Base-by-base conservation (phyloP, 2,329 filamentous ascomycete species). In the Ophiocordyceps camponoti-leonardi region DNA sequence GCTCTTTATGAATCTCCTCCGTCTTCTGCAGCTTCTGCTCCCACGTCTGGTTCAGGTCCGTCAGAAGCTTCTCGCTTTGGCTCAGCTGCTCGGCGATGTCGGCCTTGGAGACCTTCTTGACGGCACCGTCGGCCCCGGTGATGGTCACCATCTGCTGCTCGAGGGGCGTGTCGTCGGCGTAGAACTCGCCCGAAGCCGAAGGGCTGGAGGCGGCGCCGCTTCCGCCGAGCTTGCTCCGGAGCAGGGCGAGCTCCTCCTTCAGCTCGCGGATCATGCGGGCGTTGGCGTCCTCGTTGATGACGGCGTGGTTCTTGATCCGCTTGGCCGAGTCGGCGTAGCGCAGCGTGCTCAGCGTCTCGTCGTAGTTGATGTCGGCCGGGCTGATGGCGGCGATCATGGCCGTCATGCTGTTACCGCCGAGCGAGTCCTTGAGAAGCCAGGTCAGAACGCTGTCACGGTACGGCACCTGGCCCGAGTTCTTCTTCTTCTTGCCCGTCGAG, bases 351-450 rank as follows among this genome's bases (percentile, higher is more conserved):
- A 98, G 72, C 0, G 93, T 98, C 64, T 98, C 92, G 53, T 98
- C 92, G 59, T 94, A 96, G 65, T 98, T 98, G 68, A 96, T 96
- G 64, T 98, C 92, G 46, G 92, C 92, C 4, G 92, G 92, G 57
- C 88, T 95, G 59, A 98, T 95, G 45, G 90, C 90, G 44, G 92
- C 93, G 71, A 98, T 98, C 93, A 98, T 98, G 48, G 92, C 92
- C 22, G 92, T 98, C 85, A 96, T 90, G 61, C 90, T 96, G 71
- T 98, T 98, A 57, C 92, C 92, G 59, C 92, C 92, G 6, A 98
- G 67, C 4, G 90, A 96, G 61, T 98, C 93, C 60, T 98, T 98
- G 52, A 98, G 66, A 41, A 98, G 68, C 92, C 92, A 98, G 1
- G 92, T 98, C 52, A 98, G 67, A 44, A 98, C 79, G 58, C 86